Evolutionary conservation across 192 early-diverging fungal genomes (phyloP).

Genomic region (Mortierella alpina): DNA sequence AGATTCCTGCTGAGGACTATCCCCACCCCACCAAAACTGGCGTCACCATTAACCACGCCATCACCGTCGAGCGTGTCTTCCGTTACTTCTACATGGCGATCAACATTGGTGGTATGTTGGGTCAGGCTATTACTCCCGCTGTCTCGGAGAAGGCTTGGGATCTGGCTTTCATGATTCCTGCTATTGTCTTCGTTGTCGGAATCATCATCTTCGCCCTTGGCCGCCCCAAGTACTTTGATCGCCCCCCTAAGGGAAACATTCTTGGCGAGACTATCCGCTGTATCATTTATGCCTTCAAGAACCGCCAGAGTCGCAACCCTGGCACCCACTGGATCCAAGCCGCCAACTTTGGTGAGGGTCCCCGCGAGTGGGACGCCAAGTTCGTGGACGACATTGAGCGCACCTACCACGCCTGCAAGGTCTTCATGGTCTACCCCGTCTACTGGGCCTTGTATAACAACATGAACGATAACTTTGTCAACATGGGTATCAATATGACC

Average conservation of each 20-base stretch:
- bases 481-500: conserved; percentile 71
- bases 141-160: conserved; percentile 67
- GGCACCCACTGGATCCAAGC: conserved; percentile 59
- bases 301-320: conserved; percentile 27
- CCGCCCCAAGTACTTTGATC: conserved; percentile 61
- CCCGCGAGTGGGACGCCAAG: conserved; percentile 64
- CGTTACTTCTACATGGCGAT: conserved; percentile 81
- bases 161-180: conserved; percentile 68
- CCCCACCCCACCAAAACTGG: conserved; percentile 64
- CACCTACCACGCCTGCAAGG: conserved; percentile 71
- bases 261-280: conserved; percentile 60
- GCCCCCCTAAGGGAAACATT: conserved; percentile 67
- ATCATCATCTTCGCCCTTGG: conserved; percentile 65
- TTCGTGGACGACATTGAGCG: conserved; percentile 68
- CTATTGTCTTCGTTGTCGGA: conserved; percentile 66
- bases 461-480: conserved; percentile 73
- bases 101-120: conserved; percentile 70
- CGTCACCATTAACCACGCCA: conserved; percentile 67
- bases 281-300: conserved; percentile 45
- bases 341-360: conserved; percentile 50
- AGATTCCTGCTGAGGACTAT: conserved; percentile 63
- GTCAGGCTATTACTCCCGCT: conserved; percentile 68
- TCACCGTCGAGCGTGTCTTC: conserved; percentile 75
- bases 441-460: conserved; percentile 75
- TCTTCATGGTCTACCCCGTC: conserved; percentile 70